Base-by-base conservation (phyloP, 2,329 filamentous ascomycete genomes). In the Nothophaeocryptopus gaeumannii region DNA sequence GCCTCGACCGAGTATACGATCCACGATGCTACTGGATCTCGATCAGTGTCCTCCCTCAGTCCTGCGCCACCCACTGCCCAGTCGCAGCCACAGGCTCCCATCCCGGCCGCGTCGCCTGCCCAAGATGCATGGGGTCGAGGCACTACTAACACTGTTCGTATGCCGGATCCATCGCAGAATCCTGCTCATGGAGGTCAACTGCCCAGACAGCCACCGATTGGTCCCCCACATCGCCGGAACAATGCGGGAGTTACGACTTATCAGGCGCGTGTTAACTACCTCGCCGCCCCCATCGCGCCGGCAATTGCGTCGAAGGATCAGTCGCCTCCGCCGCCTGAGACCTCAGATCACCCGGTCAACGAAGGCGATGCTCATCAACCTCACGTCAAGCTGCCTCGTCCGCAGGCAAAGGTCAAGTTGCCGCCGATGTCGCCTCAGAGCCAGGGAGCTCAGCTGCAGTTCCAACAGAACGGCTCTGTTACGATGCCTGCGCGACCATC, bases 321-420 rank as follows among this genome's bases (percentile, higher is more conserved):
- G 44, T 67, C 67, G 60, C 43, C 86, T 12, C 85, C 84, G 3
- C 86, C 86, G 0, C 87, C 87, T 3, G 87, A 88, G 39, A 85
- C 85, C 68, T 78, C 81, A 54, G 83, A 79, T 8, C 87, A 91
- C 61, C 87, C 87, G 5, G 87, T 79, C 2, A 88, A 87, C 58
- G 82, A 84, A 58, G 84, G 86, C 29, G 81, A 88, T 60, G 74
- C 72, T 1, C 71, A 72, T 31, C 82, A 79, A 51, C 87, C 88
- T 3, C 79, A 84, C 49, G 86, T 91, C 7, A 83, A 81, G 32
- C 72, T 91, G 8, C 88, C 88, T 0, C 80, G 75, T 33, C 82
- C 83, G 7, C 78, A 85, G 47, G 88, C 89, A 30, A 80, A 89
- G 20, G 91, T 97, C 10, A 89, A 85, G 64, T 78, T 97, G 3